Evolutionary conservation across 2,329 filamentous ascomycete species (phyloP).

Genomic region (Colletotrichum sp.): DNA sequence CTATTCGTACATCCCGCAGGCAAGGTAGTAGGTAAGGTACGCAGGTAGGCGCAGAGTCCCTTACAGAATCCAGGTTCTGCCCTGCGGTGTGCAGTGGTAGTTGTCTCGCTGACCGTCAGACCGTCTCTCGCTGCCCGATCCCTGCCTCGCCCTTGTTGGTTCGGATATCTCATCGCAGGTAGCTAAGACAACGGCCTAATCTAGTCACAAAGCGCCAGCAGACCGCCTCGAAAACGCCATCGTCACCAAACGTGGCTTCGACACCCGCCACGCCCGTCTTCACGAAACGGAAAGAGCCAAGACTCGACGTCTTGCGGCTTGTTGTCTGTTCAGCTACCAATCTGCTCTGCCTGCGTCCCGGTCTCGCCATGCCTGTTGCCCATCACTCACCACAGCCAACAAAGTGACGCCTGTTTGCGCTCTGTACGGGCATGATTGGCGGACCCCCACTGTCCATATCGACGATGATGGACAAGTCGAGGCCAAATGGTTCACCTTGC

Average conservation of each 20-base stretch:
- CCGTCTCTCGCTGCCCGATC: background rate
- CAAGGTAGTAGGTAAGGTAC: background rate
- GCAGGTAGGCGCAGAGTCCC: background rate
- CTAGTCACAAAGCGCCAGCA: background rate
- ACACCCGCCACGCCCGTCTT: background rate
- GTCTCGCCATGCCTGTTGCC: background rate
- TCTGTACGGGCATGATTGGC: background rate
- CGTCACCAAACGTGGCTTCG: slow-evolving; percentile 5
- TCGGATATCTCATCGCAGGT: background rate
- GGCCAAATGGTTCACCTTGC: background rate
- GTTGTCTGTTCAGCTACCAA: background rate
- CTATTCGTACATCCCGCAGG: background rate
- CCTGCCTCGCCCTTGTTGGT: background rate
- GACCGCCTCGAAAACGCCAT: slow-evolving; percentile 11
- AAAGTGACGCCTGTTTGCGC: background rate
- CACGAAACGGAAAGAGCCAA: background rate
- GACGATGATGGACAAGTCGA: background rate
- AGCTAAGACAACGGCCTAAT: background rate
- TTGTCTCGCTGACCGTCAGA: background rate
- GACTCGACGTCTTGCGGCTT: background rate
- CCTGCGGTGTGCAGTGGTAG: background rate
- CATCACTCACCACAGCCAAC: background rate
- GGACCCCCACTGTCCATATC: background rate
- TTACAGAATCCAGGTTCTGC: background rate
- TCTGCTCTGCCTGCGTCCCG: background rate